Evolutionary conservation across 768 basidiomycete genomes (phyloP), one percentile per base, ranked within the genome.

Genomic region (Xerocomellus chrysenteron): DNA sequence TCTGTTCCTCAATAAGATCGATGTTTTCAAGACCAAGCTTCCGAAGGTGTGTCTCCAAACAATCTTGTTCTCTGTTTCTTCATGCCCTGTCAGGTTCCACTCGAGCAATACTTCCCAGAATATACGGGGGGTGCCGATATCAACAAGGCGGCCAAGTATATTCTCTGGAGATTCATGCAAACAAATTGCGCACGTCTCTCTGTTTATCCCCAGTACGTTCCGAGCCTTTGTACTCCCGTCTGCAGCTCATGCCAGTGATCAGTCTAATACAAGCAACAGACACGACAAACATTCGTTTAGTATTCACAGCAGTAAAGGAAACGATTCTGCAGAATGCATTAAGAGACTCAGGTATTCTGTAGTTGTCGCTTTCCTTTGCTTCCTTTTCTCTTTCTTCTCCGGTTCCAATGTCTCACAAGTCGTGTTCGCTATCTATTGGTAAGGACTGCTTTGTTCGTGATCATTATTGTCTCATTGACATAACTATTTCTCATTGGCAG

Each of bases 121-220:
- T 95, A 95, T 70, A 89, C 90, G 1, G 92, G 92, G 32, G 92
- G 92, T 5, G 72, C 86, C 4, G 91, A 95, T 65, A 90, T 95
- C 71, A 94, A 93, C 76, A 95, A 95, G 71, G 93, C 92, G 2
- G 92, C 94, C 0, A 94, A 94, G 63, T 96, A 92, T 61, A 94
- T 98, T 51, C 76, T 98, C 37, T 97, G 93, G 94, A 77, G 90
- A 65, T 98, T 96, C 65, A 94, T 94, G 80, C 92, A 96, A 71
- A 87, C 90, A 54, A 96, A 95, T 63, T 75, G 89, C 21, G 90
- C 90, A 52, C 72, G 86, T 50, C 73, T 95, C 62, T 92, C 87
- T 55, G 90, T 97, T 19, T 97, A 95, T 71, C 94, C 94, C 3
- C 94, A 97, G 90, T 90, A 59, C 36, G 88, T 80, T 13, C 36